Evolutionary conservation across 352 stramenopile genomes (phyloP).

Genomic region (Plasmopara muralis): DNA sequence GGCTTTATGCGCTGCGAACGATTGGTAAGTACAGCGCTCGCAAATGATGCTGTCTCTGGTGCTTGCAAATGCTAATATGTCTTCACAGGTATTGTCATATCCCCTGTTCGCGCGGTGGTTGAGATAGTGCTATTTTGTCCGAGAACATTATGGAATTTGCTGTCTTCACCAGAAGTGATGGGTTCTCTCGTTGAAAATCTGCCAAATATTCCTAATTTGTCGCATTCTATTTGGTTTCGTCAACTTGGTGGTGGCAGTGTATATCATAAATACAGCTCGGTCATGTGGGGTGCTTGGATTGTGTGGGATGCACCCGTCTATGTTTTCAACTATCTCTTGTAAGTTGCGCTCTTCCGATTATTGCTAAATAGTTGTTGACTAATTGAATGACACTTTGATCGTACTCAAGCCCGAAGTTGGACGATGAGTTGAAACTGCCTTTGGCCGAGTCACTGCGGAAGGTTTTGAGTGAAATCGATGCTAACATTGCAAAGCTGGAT

Average conservation of each 20-base stretch:
- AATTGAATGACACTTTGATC: too few relatives aligned
- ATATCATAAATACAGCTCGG: constrained; percentile 37
- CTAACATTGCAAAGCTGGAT: constrained; percentile 47
- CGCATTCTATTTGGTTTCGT: constrained; percentile 45
- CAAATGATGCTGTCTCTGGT: not conserved
- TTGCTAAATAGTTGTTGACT: not conserved
- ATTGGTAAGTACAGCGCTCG: constrained; percentile 25
- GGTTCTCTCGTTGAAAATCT: constrained; percentile 31
- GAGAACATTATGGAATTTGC: constrained; percentile 33
- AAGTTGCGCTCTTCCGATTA: constrained; percentile 14
- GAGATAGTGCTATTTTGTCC: constrained; percentile 51
- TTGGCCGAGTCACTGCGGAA: constrained; percentile 67
- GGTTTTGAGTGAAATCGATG: constrained; percentile 58
- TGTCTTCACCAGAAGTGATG: constrained; percentile 23
- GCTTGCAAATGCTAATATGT: not conserved
- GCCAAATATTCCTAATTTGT: constrained; percentile 21
- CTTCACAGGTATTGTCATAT: constrained; percentile 40
- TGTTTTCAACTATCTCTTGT: constrained; percentile 74
- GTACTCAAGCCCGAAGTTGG: constrained; percentile 41
- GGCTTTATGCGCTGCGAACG: constrained; percentile 41
- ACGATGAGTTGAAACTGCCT: constrained; percentile 42
- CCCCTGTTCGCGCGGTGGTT: constrained; percentile 40
- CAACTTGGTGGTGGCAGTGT: constrained; percentile 47
- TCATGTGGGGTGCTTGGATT: constrained; percentile 42
- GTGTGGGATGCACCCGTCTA: constrained; percentile 67